Evolutionary conservation across 176 grass and related monocot genomes (phyloP), one percentile per base, ranked within the genome.

Genomic region (Bonia amplexicaulis): DNA sequence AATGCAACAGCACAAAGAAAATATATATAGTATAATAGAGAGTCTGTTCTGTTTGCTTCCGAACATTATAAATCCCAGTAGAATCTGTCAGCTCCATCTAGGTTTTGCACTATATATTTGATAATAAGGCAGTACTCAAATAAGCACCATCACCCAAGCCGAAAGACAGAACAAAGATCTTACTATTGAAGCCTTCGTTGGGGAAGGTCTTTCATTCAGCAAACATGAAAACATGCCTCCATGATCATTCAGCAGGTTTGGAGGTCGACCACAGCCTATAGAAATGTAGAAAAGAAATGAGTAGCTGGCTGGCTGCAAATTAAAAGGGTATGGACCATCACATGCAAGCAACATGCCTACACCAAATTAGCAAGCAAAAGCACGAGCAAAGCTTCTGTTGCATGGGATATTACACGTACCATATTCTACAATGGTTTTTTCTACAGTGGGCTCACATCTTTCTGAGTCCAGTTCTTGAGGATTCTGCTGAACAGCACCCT

Each of bases 401-500:
- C 53, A 69, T 66, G 6, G 29, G 22, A 76, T 47, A 54, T 82
- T 69, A 61, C 57, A 80, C 77, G 13, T 79, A 70, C 69, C 85
- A 58, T 54, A 35, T 57, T 81, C 71, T 62, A 76, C 44, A 16
- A 22, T 15, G 11, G 68, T 49, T 29, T 57, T 63, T 69, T 69
- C 64, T 81, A 59, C 35, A n/a, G 39, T 41, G 29, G 52, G 63
- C 33, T 88, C 67, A 7, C 40, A 57, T 51, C 15, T 69, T 85
- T 44, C 76, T 59, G 7, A 13, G 17, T 39, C 35, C 33, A 25
- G 22, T 54, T 85, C 71, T 52, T 54, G 42, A 27, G 22, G 17
- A 46, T 65, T 76, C 78, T 27, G 48, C 17, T 86, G 65, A 85
- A 40, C 46, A 77, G 65, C 44, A 47, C 40, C 71, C 88, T 76